These are phyloP conservation scores for Nakaseomyces glabratus DNA, from an alignment of 1,139 yeast species.

Conservation along the genomic window DNA sequence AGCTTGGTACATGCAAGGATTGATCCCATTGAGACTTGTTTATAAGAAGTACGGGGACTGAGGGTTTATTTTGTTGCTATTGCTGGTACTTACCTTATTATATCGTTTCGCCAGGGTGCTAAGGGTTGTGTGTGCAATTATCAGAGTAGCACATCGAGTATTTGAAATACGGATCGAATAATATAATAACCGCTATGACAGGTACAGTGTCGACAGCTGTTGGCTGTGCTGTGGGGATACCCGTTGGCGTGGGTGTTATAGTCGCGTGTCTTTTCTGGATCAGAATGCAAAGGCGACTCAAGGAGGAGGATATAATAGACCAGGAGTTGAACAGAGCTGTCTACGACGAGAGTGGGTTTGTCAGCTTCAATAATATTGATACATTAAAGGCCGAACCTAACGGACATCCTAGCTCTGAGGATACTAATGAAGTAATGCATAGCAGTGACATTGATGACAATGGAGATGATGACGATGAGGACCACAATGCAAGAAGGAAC, in stretches of 20 bases:
- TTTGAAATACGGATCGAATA: too few species aligned
- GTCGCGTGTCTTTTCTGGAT: constrained; percentile 32
- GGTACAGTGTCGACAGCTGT: constrained; percentile 36
- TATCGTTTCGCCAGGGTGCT: too few species aligned
- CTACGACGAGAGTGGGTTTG: constrained; percentile 28
- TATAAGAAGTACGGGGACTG: too few species aligned
- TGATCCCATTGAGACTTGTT: too few species aligned
- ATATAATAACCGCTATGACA: constrained; percentile 12
- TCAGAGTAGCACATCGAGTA: too few species aligned
- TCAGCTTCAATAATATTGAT: constrained; percentile 29
- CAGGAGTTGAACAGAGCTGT: constrained; percentile 27
- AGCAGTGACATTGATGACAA: constrained; percentile 8
- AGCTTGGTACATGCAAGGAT: too few species aligned
- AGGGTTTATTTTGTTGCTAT: too few species aligned
- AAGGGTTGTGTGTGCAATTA: too few species aligned
- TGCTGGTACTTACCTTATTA: too few species aligned
- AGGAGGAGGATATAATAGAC: constrained; percentile 32
- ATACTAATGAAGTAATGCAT: constrained; percentile 12
- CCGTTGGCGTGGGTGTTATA: constrained; percentile 33
- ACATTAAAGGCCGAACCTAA: constrained; percentile 16
- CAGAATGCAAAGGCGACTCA: constrained; percentile 32
- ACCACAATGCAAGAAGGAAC: too few species aligned
- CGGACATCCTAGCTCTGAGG: constrained; percentile 6
- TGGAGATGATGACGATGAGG: constrained; percentile 1
- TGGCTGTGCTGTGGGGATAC: constrained; percentile 43